These are phyloP conservation scores for Lolium multiflorum DNA, from an alignment of 176 grass and related monocot species.

Conservation along the genomic window DNA sequence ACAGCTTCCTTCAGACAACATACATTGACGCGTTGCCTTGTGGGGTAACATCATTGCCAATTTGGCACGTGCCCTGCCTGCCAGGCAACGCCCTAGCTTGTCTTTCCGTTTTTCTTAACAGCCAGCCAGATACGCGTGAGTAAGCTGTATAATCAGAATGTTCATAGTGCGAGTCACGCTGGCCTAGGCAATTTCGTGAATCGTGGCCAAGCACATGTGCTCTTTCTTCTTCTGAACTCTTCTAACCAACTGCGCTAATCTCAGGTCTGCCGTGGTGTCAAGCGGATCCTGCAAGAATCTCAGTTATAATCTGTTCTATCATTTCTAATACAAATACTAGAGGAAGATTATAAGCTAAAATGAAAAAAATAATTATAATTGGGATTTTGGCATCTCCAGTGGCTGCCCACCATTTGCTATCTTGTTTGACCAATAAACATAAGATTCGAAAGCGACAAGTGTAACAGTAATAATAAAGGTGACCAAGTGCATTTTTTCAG, in stretches of 20 bases:
- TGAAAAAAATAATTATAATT: too few species aligned
- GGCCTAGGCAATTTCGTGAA: not conserved
- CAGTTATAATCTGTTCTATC: too few species aligned
- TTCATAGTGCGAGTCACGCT: not conserved
- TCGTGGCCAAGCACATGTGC: not conserved
- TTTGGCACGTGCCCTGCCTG: not conserved
- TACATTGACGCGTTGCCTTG: not conserved
- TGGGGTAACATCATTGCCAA: not conserved
- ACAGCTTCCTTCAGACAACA: not conserved
- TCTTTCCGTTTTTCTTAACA: not conserved
- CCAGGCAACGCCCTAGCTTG: not conserved
- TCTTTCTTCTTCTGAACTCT: not conserved
- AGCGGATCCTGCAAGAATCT: too few species aligned
- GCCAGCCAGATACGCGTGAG: not conserved
- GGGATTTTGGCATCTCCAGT: too few species aligned
- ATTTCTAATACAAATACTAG: too few species aligned
- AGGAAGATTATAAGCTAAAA: too few species aligned
- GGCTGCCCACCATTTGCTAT: not conserved
- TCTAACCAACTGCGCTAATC: too few species aligned
- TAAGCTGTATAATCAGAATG: not conserved
- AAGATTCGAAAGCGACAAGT: too few species aligned
- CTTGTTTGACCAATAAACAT: not conserved
- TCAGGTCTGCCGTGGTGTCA: too few species aligned
- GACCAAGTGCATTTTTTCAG: too few species aligned
- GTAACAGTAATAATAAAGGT: too few species aligned